Conservation (phyloP, 2,329 filamentous ascomycete genomes). For the Rhynchosporium graminicola region DNA sequence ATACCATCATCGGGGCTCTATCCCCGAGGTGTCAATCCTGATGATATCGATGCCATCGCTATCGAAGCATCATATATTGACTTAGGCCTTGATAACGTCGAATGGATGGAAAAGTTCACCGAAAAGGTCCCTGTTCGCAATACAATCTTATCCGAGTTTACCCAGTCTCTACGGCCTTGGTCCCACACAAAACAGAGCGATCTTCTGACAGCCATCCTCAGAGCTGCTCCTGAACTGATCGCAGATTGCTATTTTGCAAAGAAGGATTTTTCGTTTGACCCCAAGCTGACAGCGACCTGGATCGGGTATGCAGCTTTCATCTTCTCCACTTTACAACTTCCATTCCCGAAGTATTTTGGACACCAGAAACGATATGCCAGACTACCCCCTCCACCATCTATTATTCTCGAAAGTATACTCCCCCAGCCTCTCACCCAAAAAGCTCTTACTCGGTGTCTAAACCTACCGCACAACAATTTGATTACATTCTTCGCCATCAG, state of each 20-base stretch:
- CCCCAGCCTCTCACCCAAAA: slow-evolving; percentile 81
- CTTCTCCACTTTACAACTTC: slow-evolving; percentile 75
- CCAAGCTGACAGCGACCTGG: slow-evolving; percentile 91
- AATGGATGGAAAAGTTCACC: slow-evolving; percentile 68
- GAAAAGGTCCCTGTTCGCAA: slow-evolving; percentile 76
- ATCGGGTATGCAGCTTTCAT: slow-evolving; percentile 89
- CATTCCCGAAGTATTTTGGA: slow-evolving; percentile 72
- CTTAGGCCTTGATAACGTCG: slow-evolving; percentile 67
- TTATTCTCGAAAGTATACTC: slow-evolving; percentile 83
- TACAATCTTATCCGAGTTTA: slow-evolving; percentile 73
- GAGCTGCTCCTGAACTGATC: slow-evolving; percentile 79
- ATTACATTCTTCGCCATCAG: slow-evolving; percentile 83
- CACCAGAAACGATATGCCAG: slow-evolving; percentile 61
- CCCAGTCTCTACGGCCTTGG: slow-evolving; percentile 79
- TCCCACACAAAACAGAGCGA: slow-evolving; percentile 79
- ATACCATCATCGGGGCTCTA: slow-evolving; percentile 83
- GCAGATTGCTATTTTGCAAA: slow-evolving; percentile 85
- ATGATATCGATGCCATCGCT: slow-evolving; percentile 50
- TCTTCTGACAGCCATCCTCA: slow-evolving; percentile 77
- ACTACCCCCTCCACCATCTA: slow-evolving; percentile 74
- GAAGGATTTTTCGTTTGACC: slow-evolving; percentile 80
- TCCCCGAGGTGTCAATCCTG: slow-evolving; percentile 66
- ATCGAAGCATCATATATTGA: slow-evolving; percentile 54
- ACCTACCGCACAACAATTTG: slow-evolving; percentile 75
- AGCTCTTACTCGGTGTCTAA: slow-evolving; percentile 75